phyloP scores from a whole-genome alignment of 2,329 filamentous ascomycete species.

The Mycosphaerella sp. region DNA sequence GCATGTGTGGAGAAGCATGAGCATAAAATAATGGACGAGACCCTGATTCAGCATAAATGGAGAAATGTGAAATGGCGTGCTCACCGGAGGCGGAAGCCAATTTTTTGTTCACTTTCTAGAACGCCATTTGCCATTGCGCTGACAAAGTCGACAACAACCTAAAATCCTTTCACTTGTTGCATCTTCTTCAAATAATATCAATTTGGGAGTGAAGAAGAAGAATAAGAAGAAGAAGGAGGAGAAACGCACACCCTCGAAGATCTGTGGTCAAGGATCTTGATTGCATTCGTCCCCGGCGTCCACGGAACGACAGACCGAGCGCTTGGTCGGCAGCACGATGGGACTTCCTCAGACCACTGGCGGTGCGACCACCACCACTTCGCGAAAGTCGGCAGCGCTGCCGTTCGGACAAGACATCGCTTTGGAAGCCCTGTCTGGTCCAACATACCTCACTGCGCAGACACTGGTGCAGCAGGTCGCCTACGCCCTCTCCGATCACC shows the following conservation, averaged over 20 bases:
- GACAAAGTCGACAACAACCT: too few species aligned
- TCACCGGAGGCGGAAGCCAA: too few species aligned
- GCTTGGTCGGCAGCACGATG: slow-evolving; percentile 30
- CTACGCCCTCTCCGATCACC: slow-evolving; percentile 90
- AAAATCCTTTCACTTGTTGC: too few species aligned
- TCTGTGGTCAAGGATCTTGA: background rate
- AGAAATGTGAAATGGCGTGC: too few species aligned
- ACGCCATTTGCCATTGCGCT: too few species aligned
- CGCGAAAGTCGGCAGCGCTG: slow-evolving; percentile 42
- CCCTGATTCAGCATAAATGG: too few species aligned
- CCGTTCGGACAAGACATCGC: slow-evolving; percentile 49
- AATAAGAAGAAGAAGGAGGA: background rate
- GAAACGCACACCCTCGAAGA: background rate
- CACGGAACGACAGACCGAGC: slow-evolving; percentile 1
- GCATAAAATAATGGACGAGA: too few species aligned
- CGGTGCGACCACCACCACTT: slow-evolving; percentile 6
- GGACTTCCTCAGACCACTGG: slow-evolving; percentile 32
- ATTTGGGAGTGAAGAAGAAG: too few species aligned
- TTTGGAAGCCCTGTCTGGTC: slow-evolving; percentile 63
- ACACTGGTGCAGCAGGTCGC: slow-evolving; percentile 92
- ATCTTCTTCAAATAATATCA: too few species aligned
- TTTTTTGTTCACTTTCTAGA: too few species aligned
- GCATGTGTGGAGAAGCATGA: too few species aligned
- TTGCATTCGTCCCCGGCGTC: background rate
- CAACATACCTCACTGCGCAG: slow-evolving; percentile 90